Base-by-base conservation (phyloP, 2,329 filamentous ascomycete species). In the Aspergillus tanneri region DNA sequence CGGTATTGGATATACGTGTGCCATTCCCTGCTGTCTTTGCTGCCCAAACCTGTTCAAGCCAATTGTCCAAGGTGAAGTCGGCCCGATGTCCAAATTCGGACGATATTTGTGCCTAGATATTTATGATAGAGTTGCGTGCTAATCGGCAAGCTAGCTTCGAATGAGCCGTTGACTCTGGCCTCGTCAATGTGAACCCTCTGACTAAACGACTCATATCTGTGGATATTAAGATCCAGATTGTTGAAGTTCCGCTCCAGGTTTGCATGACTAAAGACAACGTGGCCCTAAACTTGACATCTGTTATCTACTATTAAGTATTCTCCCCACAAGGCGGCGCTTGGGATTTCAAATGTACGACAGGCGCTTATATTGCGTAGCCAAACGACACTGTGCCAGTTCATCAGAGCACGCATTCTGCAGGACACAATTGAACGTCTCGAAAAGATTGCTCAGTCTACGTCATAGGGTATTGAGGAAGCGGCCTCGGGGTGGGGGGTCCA, bases 191-290 rank as follows among this genome's bases (percentile, higher is more conserved):
- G 78, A 99, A 99, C 76, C 92, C 92, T 3, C 83, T 97, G 46
- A 92, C 87, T 63, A 93, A 99, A 78, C 83, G 80, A 49, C 80
- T 99, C 34, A 86, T 90, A 59, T 89, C 95, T 63, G 87, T 99
- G 67, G 93, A 99, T 70, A 93, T 99, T 75, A 99, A 97, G 84
- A 96, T 97, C 62, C 93, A 99, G 76, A 96, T 96, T 57, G 90
- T 95, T 69, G 73, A 99, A 77, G 93, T 99, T 19, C 92, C 92
- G n/a, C 85, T 91, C 73, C 93, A 99, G 74, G 84, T 92, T 53
- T 97, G 93, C 79, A 99, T 99, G 91, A 99, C 93, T 70, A 97
- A 97, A 77, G 93, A 99, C 79, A 99, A 99, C 64, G 93, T 97
- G 55, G 95, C 88, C 37, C 80, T 99, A 34, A 86, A 91, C 62